phyloP scores from a whole-genome alignment of 345 rosid species.

The Eucalyptus albens region DNA sequence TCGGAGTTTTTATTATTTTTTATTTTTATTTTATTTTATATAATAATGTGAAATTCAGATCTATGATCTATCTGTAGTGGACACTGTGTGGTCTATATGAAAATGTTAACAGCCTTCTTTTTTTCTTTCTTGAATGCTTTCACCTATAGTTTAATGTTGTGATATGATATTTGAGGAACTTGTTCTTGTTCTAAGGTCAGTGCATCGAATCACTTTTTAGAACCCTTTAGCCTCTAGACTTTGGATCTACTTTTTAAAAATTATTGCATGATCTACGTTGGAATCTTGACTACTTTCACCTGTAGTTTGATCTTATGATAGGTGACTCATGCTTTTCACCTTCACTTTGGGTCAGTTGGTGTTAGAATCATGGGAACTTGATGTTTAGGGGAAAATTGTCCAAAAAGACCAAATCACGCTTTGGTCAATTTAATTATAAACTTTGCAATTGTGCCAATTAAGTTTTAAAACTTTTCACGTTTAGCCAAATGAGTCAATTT shows the following conservation, averaged over 20 bases:
- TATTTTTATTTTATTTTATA: too few relatives aligned
- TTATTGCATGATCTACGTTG: too few relatives aligned
- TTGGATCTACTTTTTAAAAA: background rate
- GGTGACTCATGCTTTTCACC: too few relatives aligned
- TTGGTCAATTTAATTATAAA: too few relatives aligned
- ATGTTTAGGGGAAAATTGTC: too few relatives aligned
- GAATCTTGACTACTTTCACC: too few relatives aligned
- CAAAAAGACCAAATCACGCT: rapidly evolving
- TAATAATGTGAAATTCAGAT: background rate
- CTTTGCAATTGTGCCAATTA: too few relatives aligned
- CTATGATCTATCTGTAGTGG: background rate
- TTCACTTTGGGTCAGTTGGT: too few relatives aligned
- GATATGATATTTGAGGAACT: background rate
- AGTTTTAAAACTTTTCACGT: too few relatives aligned
- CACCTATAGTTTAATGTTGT: background rate
- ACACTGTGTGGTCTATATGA: background rate
- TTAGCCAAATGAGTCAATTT: too few relatives aligned
- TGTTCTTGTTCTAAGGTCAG: background rate
- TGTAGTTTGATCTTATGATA: too few relatives aligned
- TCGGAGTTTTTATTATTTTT: background rate
- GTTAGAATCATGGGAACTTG: too few relatives aligned
- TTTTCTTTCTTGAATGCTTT: background rate
- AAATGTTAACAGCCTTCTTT: background rate
- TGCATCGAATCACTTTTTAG: background rate
- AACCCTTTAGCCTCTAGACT: background rate